Evolutionary conservation across 2,329 filamentous ascomycete species (phyloP).

Genomic region (Calonectria honghensis): DNA sequence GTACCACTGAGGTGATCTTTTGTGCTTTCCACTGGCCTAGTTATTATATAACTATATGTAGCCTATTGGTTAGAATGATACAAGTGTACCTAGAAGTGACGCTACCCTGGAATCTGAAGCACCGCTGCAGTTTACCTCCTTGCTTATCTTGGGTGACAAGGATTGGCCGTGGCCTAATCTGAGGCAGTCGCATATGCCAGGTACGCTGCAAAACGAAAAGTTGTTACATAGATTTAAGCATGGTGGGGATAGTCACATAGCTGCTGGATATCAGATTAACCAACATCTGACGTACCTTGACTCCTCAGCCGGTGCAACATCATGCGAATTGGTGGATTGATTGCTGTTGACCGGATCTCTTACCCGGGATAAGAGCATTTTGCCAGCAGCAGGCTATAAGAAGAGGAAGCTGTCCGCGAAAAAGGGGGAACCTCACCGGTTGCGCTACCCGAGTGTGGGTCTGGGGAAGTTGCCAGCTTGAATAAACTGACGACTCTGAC

Average conservation of each 20-base stretch:
- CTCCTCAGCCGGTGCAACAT: not conserved
- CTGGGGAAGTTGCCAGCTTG: not conserved
- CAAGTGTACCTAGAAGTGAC: constrained; percentile 51
- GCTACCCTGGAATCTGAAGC: not conserved
- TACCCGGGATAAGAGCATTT: constrained; percentile 6
- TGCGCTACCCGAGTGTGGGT: not conserved
- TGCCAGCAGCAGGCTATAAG: not conserved
- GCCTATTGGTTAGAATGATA: constrained; percentile 56
- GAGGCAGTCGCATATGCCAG: not conserved
- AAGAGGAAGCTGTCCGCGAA: not conserved
- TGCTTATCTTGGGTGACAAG: not conserved
- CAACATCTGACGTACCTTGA: not conserved
- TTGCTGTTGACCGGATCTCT: not conserved
- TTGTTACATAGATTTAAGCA: not conserved
- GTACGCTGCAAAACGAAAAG: not conserved
- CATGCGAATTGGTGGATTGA: not conserved
- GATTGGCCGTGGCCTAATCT: not conserved
- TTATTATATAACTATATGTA: constrained; percentile 57
- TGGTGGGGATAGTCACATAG: not conserved
- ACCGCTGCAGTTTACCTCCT: not conserved
- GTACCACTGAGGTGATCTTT: constrained; percentile 37
- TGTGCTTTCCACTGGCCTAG: constrained; percentile 47
- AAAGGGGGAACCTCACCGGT: not conserved
- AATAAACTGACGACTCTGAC: no score
- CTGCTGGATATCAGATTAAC: not conserved